Conservation (phyloP, 257 asterid genomes). For the Craterostigma plantagineum region DNA sequence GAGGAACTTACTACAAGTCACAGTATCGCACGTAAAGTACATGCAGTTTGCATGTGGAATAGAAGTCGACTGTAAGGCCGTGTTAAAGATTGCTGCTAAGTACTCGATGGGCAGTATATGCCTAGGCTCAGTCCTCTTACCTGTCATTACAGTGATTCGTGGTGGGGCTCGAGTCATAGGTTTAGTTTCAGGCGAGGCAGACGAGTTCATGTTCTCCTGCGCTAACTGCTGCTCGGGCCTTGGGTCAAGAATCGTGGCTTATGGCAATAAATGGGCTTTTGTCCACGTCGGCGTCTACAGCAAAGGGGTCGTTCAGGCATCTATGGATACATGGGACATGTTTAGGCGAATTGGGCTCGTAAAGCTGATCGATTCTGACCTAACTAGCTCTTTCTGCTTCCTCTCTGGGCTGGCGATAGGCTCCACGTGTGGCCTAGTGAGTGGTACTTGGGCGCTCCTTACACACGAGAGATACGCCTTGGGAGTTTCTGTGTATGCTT, state of each 20-base stretch:
- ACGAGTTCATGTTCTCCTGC: constrained; percentile 52
- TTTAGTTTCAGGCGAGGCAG: constrained; percentile 29
- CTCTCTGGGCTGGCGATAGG: constrained; percentile 39
- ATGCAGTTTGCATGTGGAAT: constrained; percentile 25
- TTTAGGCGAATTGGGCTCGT: constrained; percentile 31
- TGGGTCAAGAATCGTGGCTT: constrained; percentile 19
- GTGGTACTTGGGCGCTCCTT: constrained; percentile 33
- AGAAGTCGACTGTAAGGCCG: constrained; percentile 22
- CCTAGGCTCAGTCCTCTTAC: constrained; percentile 32
- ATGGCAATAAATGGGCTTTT: constrained; percentile 46
- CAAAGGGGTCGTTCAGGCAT: constrained; percentile 37
- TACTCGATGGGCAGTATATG: constrained; percentile 36
- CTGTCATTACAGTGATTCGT: constrained; percentile 19
- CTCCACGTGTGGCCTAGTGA: constrained; percentile 26
- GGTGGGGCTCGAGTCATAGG: constrained; percentile 24
- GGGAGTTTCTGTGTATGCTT: constrained; percentile 25
- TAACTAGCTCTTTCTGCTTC: constrained; percentile 52
- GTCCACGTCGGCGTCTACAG: constrained; percentile 37
- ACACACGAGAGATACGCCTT: constrained; percentile 27
- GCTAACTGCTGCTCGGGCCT: constrained; percentile 30
- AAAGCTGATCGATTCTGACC: constrained; percentile 30
- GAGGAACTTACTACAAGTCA: constrained; percentile 25
- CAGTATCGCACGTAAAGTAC: constrained; percentile 33
- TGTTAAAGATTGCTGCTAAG: constrained; percentile 12
- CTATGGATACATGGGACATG: constrained; percentile 39